Conservation (phyloP, 2,329 filamentous ascomycete genomes). For the Penicillium sp. region DNA sequence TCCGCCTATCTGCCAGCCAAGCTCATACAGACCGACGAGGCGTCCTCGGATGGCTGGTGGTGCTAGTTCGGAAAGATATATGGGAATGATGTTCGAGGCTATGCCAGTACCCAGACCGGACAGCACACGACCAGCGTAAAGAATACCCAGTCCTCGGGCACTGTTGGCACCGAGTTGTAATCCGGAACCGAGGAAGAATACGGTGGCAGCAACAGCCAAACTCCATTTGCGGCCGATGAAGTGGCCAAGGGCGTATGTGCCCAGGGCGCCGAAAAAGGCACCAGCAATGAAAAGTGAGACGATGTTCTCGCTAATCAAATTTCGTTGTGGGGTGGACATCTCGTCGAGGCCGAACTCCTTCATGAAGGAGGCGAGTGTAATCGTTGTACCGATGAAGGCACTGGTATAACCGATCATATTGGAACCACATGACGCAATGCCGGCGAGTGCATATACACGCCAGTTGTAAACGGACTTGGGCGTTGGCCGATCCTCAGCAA, state of each 20-base stretch:
- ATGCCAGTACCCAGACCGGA: constrained; percentile 48
- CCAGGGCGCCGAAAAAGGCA: constrained; percentile 64
- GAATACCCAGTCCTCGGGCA: constrained; percentile 50
- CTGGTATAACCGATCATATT: constrained; percentile 57
- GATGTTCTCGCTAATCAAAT: constrained; percentile 61
- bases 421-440: constrained; percentile 48
- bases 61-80: constrained; percentile 50
- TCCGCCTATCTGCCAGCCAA: constrained; percentile 45
- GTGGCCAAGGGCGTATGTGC: constrained; percentile 55
- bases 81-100: constrained; percentile 48
- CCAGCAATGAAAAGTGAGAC: constrained; percentile 73
- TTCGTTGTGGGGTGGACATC: constrained; percentile 43
- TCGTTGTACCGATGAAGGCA: constrained; percentile 69
- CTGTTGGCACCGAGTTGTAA: constrained; percentile 58
- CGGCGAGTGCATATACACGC: constrained; percentile 48
- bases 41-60: constrained; percentile 48
- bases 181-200: constrained; percentile 61
- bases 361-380: constrained; percentile 59
- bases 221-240: constrained; percentile 57
- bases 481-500: constrained; percentile 44
- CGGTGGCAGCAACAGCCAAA: constrained; percentile 50
- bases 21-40: constrained; percentile 46
- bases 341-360: constrained; percentile 56
- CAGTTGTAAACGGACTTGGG: constrained; percentile 53
- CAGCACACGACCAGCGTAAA: constrained; percentile 47